Percentiles rank a stretch among this genome's conserved stretches.
Conservation (phyloP, 140 eudicot genomes). For the Anethum foeniculum region DNA sequence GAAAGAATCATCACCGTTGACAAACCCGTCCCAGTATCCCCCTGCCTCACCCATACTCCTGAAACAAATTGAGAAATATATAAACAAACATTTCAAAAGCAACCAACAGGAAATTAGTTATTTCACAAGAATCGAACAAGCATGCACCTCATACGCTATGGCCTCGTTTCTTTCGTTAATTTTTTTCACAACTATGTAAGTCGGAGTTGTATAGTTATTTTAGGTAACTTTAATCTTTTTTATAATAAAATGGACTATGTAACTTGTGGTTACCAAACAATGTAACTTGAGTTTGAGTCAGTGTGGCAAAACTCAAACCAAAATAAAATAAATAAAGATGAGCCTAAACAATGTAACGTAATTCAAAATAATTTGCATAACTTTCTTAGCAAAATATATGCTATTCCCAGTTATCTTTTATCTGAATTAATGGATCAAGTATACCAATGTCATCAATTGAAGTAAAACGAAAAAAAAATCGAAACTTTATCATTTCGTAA, state of each 20-base stretch:
- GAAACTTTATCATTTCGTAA: background rate
- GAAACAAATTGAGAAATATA: conserved; percentile 12
- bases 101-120: background rate
- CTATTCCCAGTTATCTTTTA: background rate
- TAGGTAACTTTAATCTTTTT: too few species aligned
- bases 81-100: background rate
- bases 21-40: conserved; percentile 28
- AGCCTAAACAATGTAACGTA: background rate
- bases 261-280: too few species aligned
- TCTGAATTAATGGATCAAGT: background rate
- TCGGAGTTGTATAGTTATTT: too few species aligned
- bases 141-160: background rate
- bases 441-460: background rate
- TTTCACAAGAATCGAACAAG: background rate
- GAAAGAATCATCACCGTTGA: conserved; percentile 31
- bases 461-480: background rate
- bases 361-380: background rate
- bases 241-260: too few species aligned
- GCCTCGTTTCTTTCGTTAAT: too few species aligned
- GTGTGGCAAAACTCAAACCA: background rate
- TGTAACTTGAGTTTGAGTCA: background rate
- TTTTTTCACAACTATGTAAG: too few species aligned
- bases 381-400: background rate
- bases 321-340: background rate
- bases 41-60: conserved; percentile 43